phyloP scores from a whole-genome alignment of 257 asterid species.

The Solanum pennellii region DNA sequence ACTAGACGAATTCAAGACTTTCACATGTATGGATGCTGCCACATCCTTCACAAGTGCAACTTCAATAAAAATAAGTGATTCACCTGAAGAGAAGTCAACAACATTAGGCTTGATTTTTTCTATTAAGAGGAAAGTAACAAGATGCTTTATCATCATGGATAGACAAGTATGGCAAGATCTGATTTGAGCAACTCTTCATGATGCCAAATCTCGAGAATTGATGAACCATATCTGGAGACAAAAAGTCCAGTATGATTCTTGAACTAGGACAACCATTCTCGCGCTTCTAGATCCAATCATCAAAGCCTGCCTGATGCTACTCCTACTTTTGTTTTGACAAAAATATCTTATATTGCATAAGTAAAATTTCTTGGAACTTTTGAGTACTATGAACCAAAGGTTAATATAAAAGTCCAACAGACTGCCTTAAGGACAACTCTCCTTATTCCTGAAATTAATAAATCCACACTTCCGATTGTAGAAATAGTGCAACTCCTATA shows the following conservation, averaged over 20 bases:
- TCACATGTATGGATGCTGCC: slow-evolving; percentile 82
- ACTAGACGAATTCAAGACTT: not conserved
- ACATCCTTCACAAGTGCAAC: slow-evolving; percentile 83
- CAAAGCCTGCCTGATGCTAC: not conserved
- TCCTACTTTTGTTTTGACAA: not conserved
- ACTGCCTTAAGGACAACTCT: not conserved
- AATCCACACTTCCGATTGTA: not conserved
- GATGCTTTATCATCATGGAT: not conserved
- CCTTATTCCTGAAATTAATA: not conserved
- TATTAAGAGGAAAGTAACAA: not conserved
- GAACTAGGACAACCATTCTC: not conserved
- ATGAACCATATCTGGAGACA: not conserved
- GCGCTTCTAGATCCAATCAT: not conserved
- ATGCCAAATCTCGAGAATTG: not conserved
- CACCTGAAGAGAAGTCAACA: slow-evolving; percentile 45
- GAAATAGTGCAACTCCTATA: not conserved
- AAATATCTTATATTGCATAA: not conserved
- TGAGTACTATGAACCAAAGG: not conserved
- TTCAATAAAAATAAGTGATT: slow-evolving; percentile 90
- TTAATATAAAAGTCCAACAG: not conserved
- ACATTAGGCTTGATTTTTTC: not conserved
- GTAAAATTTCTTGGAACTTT: not conserved
- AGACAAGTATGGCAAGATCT: not conserved
- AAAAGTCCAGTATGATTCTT: not conserved
- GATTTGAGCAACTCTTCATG: not conserved